Evolutionary conservation across 2,329 filamentous ascomycete species (phyloP), one percentile per base, ranked within the genome.

Genomic region (Phaeosphaeriaceae sp.): DNA sequence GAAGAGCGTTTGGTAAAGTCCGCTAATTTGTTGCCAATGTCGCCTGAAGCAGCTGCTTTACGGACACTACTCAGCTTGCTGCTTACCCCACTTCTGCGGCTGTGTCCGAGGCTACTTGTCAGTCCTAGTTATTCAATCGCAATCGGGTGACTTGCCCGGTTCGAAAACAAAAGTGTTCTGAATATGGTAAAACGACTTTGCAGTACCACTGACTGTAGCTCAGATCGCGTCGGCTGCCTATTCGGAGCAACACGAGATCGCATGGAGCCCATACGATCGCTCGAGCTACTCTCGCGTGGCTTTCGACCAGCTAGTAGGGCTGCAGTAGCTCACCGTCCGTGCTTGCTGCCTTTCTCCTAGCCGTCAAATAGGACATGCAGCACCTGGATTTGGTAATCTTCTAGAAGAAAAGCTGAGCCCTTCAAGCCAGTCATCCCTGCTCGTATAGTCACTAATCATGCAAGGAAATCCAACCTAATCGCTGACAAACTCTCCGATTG

Each of bases 401-500:
- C 69, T 65, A 53, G 68, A 70, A 68, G 61, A 36, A 57, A 48
- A 33, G 48, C 46, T 54, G 33, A 54, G 50, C 52, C 49, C 36
- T 31, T 25, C 19, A 48, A 50, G 45, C 22, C 17, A 58, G 45
- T 20, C 13, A 60, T 40, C 66, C 67, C 56, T 53, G 62, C 46
- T 51, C 55, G n/a, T 52, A 44, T 36, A 60, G 48, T 54, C 60
- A 63, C 62, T 67, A 66, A 65, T 67, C 63, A 56, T 45, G 24
- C 58, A 68, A 69, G 61, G 66, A 67, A 71, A 58, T 25, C 48
- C 47, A 57, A 53, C 40, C 25, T 31, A 33, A 56, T 19, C 56
- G 71, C 72, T 75, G 63, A 76, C 70, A 73, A 73, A 75, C 63
- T 53, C 51, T 62, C 66, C 60, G 64, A 60, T 21, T 44, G 31